Evolutionary conservation across 169 alveolate species (phyloP).

Genomic region (Fabrea salina): DNA sequence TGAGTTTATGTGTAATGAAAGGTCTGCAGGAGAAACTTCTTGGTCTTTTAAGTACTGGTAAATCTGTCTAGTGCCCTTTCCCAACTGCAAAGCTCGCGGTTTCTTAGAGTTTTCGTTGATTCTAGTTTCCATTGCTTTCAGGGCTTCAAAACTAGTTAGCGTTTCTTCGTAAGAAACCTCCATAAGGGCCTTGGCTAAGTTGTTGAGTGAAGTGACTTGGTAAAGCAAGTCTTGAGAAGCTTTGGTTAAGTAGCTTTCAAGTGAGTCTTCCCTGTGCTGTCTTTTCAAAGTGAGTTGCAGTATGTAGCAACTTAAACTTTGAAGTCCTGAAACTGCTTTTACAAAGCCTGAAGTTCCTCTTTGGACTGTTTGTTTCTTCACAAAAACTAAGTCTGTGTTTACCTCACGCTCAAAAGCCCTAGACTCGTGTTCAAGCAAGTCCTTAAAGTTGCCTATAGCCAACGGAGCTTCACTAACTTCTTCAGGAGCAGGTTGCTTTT

Average conservation of each 20-base stretch:
- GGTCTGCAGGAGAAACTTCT: neutral
- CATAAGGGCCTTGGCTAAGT: neutral
- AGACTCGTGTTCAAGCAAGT: neutral
- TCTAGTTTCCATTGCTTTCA: constrained; percentile 8
- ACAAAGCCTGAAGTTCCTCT: neutral
- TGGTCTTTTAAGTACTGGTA: neutral
- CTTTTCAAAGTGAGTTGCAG: neutral
- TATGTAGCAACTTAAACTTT: neutral
- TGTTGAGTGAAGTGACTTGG: neutral
- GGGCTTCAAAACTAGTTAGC: neutral
- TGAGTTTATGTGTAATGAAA: neutral
- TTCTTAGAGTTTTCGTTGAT: neutral
- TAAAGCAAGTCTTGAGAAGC: neutral
- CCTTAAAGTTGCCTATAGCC: constrained; percentile 1
- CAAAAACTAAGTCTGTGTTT: neutral
- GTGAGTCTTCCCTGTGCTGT: neutral
- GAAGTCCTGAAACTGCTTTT: neutral
- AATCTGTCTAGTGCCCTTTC: neutral
- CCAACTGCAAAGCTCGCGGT: constrained; percentile 8
- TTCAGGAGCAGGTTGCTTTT: neutral
- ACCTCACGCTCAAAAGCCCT: constrained; percentile 8
- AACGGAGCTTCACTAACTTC: neutral
- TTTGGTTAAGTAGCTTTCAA: neutral
- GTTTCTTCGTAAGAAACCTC: neutral
- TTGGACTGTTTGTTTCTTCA: neutral